phyloP scores from a whole-genome alignment of 257 asterid species.

The Scutellaria galericulata region DNA sequence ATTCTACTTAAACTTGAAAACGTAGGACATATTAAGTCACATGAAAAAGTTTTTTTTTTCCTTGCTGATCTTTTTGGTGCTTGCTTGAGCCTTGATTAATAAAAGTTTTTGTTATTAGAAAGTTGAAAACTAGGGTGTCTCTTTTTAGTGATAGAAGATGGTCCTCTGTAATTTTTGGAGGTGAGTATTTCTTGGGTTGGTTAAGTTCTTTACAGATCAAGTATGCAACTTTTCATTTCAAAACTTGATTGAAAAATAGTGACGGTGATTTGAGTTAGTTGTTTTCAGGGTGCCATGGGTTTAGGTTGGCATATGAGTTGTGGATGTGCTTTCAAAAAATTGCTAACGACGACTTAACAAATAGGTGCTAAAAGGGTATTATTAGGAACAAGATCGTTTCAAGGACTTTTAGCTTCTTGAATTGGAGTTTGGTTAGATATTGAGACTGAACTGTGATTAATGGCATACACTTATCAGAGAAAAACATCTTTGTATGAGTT shows the following conservation, averaged over 20 bases:
- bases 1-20: background rate
- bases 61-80: background rate
- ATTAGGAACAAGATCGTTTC: background rate
- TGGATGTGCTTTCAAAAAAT: background rate
- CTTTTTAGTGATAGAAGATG: conserved; percentile 10
- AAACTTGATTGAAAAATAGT: conserved; percentile 1
- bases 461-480: too few relatives aligned
- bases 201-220: background rate
- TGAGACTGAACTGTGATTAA: too few relatives aligned
- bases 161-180: background rate
- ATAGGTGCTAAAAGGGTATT: background rate
- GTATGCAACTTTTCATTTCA: background rate
- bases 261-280: background rate
- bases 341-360: background rate
- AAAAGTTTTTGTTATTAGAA: background rate
- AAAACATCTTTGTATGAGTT: too few relatives aligned
- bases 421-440: too few relatives aligned
- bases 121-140: background rate
- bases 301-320: background rate
- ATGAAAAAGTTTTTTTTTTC: background rate
- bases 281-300: background rate
- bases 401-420: background rate
- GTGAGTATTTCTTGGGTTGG: background rate
- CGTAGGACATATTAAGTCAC: too few relatives aligned
- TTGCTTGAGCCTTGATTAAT: background rate